Conservation (phyloP, 192 early-diverging fungal genomes). For the Linnemannia zychae region DNA sequence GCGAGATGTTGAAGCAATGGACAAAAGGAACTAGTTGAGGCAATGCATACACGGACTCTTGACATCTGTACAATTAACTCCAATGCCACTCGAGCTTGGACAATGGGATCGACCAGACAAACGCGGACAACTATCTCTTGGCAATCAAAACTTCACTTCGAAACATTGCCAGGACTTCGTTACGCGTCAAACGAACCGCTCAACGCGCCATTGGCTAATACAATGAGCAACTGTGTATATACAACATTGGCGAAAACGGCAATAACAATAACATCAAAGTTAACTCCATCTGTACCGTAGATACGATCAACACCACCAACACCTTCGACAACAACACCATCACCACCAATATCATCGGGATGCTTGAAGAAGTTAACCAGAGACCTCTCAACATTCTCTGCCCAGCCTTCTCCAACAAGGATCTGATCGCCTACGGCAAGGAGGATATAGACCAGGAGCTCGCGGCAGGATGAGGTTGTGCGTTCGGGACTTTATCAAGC, state of each 20-base stretch:
- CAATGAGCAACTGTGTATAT: no score
- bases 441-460: not conserved
- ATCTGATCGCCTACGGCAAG: not conserved
- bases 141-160: no score
- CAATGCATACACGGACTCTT: not conserved
- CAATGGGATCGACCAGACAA: not conserved
- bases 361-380: no score
- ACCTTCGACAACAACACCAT: not conserved
- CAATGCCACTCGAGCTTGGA: not conserved
- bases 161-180: no score
- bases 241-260: no score
- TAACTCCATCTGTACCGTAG: no score
- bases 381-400: constrained; percentile 1
- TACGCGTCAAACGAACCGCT: no score
- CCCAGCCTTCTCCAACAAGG: constrained; percentile 6
- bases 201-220: no score
- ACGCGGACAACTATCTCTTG: no score
- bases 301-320: not conserved
- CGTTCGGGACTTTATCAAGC: not conserved
- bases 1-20: not conserved
- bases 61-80: not conserved
- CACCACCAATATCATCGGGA: not conserved
- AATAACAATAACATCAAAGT: no score
- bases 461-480: no score
- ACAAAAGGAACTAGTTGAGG: not conserved